Evolutionary conservation across 1,139 yeast species (phyloP).

Genomic region (Yamadazyma kanchanaburiensis): DNA sequence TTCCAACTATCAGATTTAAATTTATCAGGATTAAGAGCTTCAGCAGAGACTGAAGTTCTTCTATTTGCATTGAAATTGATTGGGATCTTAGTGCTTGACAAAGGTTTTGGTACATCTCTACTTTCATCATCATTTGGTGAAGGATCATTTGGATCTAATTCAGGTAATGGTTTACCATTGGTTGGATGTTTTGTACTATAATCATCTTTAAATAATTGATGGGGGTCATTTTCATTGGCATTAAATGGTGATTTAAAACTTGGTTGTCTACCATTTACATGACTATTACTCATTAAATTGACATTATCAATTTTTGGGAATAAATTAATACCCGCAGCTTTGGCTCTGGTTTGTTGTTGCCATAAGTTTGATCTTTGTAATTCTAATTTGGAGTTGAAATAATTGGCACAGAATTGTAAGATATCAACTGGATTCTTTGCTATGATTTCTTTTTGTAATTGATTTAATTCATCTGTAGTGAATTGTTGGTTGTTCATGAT

Average conservation of each 20-base stretch:
- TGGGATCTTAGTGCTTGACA: slow-evolving; percentile 37
- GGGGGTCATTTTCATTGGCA: slow-evolving; percentile 52
- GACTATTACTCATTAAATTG: slow-evolving; percentile 20
- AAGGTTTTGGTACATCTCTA: slow-evolving; percentile 14
- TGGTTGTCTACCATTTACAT: slow-evolving; percentile 38
- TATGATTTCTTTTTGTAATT: slow-evolving; percentile 59
- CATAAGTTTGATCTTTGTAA: slow-evolving; percentile 56
- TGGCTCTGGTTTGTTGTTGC: slow-evolving; percentile 50
- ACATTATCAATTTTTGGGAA: slow-evolving; percentile 40
- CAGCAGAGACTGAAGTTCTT: slow-evolving; percentile 86
- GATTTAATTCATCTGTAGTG: slow-evolving; percentile 51
- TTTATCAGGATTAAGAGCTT: slow-evolving; percentile 59
- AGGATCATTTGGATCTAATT: slow-evolving; percentile 19
- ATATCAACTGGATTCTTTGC: slow-evolving; percentile 65
- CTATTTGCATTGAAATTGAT: slow-evolving; percentile 72
- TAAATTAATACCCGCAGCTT: slow-evolving; percentile 50
- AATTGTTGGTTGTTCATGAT: slow-evolving; percentile 12
- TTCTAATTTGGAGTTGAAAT: slow-evolving; percentile 60
- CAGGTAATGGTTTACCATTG: slow-evolving; percentile 18
- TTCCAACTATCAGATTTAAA: slow-evolving; percentile 63
- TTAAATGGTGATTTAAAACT: slow-evolving; percentile 65
- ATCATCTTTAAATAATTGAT: slow-evolving; percentile 48
- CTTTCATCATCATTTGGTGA: slow-evolving; percentile 9
- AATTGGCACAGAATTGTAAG: slow-evolving; percentile 72
- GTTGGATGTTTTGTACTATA: slow-evolving; percentile 37